Base-by-base conservation (phyloP, 2,329 filamentous ascomycete genomes). In the Aspergillus japonicus region DNA sequence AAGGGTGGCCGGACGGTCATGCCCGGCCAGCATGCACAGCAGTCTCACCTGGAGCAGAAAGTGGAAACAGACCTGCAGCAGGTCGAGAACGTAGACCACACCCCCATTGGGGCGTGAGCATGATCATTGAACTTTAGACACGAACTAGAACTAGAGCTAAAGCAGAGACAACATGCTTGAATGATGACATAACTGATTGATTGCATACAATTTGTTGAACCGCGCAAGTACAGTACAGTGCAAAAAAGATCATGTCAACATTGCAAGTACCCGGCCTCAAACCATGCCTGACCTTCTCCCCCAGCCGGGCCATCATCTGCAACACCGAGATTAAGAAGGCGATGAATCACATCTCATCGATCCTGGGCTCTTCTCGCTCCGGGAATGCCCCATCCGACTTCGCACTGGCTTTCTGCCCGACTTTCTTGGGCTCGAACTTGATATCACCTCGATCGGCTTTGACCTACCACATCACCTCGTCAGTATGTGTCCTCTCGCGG, bases 21-120 rank as follows among this genome's bases (percentile, higher is more conserved):
- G 26, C 66, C 66, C 1, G 64, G 62, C 2, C 66, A 68, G 50
- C 66, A 68, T 52, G 66, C 64, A 6, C 57, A 62, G 51, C 57
- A 66, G 26, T 50, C 19, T 1, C 49, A 62, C 6, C 64, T 66
- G 0, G 52, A 64, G 8, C 53, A 55, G 24, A 66, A 68, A 54
- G 50, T 66, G 3, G 66, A 65, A 44, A 59, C 58, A 2, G 24
- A 60, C 24, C 58, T 61, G 21, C 50, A 63, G n/a, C 53, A 64
- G n/a, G 50, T 64, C 2, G 62, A 64, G 35, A 33, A 56, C 10
- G 16, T 44, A 7, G 39, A 44, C 42, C 19, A 49, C 48, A 16
- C 64, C 21, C 21, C 19, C 29, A 21, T 53, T 8, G 12, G 16
- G n/a, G 33, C 39, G 24, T 44, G 21, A 26, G 33, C 10, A 7